Evolutionary conservation across 352 stramenopile species (phyloP).

Genomic region (Pythium utonaiense): DNA sequence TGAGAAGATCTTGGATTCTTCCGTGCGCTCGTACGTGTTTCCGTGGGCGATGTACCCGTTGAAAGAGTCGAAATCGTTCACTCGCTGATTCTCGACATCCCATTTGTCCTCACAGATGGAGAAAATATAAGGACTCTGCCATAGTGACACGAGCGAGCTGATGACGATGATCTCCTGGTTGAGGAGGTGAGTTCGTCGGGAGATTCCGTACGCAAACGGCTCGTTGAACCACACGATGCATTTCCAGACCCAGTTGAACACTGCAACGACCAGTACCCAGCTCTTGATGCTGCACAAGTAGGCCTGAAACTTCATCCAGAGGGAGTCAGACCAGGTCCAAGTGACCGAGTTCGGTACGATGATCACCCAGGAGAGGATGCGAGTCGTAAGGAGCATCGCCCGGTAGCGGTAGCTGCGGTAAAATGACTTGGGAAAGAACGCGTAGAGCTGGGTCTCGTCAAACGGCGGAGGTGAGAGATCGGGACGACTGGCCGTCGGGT

Average conservation of each 20-base stretch:
- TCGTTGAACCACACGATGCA: constrained; percentile 5
- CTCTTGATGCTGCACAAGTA: constrained; percentile 14
- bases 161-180: constrained; percentile 15
- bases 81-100: constrained; percentile 9
- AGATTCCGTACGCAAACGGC: constrained; percentile 4
- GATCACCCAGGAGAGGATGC: constrained; percentile 20
- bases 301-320: constrained; percentile 8
- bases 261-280: constrained; percentile 12
- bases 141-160: constrained; percentile 4
- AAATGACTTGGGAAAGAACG: constrained; percentile 25
- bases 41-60: constrained; percentile 13
- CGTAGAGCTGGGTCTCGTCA: constrained; percentile 22
- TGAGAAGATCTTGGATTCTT: background rate
- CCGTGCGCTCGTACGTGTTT: constrained; percentile 8
- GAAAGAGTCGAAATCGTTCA: constrained; percentile 17
- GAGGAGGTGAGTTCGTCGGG: constrained; percentile 4
- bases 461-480: background rate
- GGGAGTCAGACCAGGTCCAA: constrained; percentile 18
- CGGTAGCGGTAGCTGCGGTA: constrained; percentile 18
- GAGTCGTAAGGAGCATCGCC: constrained; percentile 11
- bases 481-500: background rate
- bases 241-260: constrained; percentile 4
- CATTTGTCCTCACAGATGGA: constrained; percentile 19
- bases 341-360: constrained; percentile 24
- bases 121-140: constrained; percentile 12